A percentile compares a stretch with the other conserved stretches of the same genome.
Evolutionary conservation across 108 stramenopile species (phyloP).

Genomic region (Fistulifera solaris): DNA sequence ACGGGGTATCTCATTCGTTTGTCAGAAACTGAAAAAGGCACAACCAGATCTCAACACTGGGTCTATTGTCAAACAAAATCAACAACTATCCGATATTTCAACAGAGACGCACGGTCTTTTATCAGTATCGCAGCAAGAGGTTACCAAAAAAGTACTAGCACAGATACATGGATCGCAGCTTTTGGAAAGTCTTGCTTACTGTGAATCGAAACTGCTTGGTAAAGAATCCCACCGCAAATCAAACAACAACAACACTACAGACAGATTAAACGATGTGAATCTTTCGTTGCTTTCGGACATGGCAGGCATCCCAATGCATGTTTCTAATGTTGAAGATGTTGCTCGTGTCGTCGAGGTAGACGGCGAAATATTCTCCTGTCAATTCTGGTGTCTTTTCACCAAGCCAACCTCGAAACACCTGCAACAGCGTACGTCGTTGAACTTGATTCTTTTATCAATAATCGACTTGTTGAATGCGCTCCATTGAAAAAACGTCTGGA

Average conservation of each 20-base stretch:
- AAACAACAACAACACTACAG: no score
- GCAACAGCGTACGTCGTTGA: no score
- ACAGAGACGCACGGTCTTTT: constrained; percentile 1
- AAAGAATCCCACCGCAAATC: neutral
- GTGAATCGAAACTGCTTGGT: constrained; percentile 4
- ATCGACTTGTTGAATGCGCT: constrained; percentile 78
- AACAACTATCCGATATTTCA: constrained; percentile 21
- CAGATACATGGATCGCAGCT: constrained; percentile 66
- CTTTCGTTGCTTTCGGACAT: neutral
- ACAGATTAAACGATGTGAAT: no score
- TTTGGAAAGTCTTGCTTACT: constrained; percentile 8
- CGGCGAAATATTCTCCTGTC: neutral
- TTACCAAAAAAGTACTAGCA: constrained; percentile 53
- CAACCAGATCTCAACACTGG: constrained; percentile 54
- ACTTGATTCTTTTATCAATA: constrained; percentile 92
- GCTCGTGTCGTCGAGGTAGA: neutral
- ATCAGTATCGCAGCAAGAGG: no score
- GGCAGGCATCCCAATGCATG: neutral
- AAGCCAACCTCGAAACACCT: no score
- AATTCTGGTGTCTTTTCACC: no score
- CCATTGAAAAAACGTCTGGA: constrained; percentile 75
- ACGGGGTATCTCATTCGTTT: constrained; percentile 78
- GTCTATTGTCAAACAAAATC: constrained; percentile 38
- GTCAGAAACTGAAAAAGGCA: constrained; percentile 40
- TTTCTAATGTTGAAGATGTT: neutral